Evolutionary conservation across 1,284 basidiomycete genomes (phyloP), one percentile per base, ranked within the genome.

Genomic region (Leccinum fallax): DNA sequence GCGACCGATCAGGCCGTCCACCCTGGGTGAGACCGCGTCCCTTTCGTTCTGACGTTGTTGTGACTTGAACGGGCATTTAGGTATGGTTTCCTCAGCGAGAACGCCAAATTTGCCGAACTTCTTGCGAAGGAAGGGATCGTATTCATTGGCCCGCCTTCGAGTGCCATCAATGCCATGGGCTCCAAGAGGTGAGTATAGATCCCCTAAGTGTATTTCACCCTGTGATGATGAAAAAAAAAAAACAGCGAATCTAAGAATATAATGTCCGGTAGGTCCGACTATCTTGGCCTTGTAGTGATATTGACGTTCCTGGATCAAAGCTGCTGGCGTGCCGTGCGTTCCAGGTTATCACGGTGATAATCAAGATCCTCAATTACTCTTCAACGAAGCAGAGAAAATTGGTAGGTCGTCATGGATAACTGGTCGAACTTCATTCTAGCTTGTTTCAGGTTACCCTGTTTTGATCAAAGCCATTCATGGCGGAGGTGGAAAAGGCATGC

Each of bases 401-500:
- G 94, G 88, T 84, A 64, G 58, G 63, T 60, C 30, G 15, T 34
- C 7, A 5, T 21, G 5, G 4, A n/a, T 8, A 11, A n/a, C 21
- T 4, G 13, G 40, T 30, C 11, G 10, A 55, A 38, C 16, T 10
- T 21, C 13, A 2, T 5, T 6, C 16, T 9, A 9, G 7, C 5
- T 16, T 40, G 36, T 8, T 40, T 40, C 55, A 89, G 88, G 87
- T 16, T 98, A 96, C 78, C 97, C 96, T 11, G 92, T 95, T 26
- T 82, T 96, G 63, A 97, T 97, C 80, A 97, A 97, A 75, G 95
- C 96, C 28, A 92, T 96, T 53, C 94, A 97, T 76, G 97, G 97
- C 30, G 97, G 96, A 58, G 96, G 97, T 61, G 96, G 97, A 16
- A 95, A 97, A 73, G 97, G 97, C 64, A 98, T 98, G 97, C 90